A percentile compares a stretch with the other conserved stretches of the same genome.
phyloP scores from a whole-genome alignment of 768 basidiomycete species.

The Amanita rubescens region DNA sequence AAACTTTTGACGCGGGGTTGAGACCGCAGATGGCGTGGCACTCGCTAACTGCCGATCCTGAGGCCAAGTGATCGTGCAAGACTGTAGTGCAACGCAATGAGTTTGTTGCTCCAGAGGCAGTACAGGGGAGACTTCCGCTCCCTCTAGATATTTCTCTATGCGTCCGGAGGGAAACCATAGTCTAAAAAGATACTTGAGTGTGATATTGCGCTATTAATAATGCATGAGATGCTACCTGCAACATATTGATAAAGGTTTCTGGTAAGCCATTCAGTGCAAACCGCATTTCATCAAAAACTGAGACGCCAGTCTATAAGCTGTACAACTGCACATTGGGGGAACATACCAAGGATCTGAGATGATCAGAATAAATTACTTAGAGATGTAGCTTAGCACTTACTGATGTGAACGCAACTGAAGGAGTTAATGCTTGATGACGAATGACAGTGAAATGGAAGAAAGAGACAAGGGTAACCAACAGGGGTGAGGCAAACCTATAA shows the following conservation, averaged over 20 bases:
- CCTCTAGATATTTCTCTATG: slow-evolving; percentile 83
- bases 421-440: slow-evolving; percentile 61
- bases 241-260: slow-evolving; percentile 84
- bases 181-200: slow-evolving; percentile 27
- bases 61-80: slow-evolving; percentile 89
- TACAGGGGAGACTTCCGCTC: slow-evolving; percentile 62
- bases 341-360: slow-evolving; percentile 4
- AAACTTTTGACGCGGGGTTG: slow-evolving; percentile 63
- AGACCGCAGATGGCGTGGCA: slow-evolving; percentile 36
- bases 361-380: neutral
- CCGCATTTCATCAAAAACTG: slow-evolving; percentile 76
- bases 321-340: neutral
- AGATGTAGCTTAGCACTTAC: slow-evolving; percentile 27
- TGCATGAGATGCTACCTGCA: slow-evolving; percentile 45
- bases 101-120: slow-evolving; percentile 49
- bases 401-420: slow-evolving; percentile 78
- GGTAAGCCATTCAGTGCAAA: slow-evolving; percentile 76
- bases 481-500: slow-evolving; percentile 55
- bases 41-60: slow-evolving; percentile 54
- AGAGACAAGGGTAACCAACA: slow-evolving; percentile 51
- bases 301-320: slow-evolving; percentile 4
- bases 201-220: neutral
- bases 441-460: slow-evolving; percentile 73
- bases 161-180: slow-evolving; percentile 80
- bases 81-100: slow-evolving; percentile 66